Base-by-base conservation (phyloP, 2,329 filamentous ascomycete species). In the Talaromyces sp. region DNA sequence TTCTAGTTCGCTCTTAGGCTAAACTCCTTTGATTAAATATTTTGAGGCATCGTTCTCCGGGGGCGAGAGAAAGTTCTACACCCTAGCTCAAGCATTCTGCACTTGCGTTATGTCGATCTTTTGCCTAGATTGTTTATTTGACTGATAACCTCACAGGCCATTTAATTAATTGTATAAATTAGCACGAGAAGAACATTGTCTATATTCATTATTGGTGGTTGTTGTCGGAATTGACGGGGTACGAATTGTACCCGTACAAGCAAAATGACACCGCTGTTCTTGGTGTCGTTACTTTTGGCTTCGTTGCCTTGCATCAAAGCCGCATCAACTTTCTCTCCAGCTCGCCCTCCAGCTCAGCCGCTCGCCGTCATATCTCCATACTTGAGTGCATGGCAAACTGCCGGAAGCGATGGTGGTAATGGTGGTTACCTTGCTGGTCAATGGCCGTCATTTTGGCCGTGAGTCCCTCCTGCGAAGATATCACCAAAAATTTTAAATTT, bases 321-420 rank as follows among this genome's bases (percentile, higher is more conserved):
- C 6, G 58, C 62, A 22, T 89, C 87, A 10, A 86, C 81, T 1
- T 91, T 90, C 72, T 81, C 78, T 41, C 89, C 89, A 39, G 84
- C 86, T 41, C 83, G 87, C 7, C 89, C 89, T 49, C 89, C 89
- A 17, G 84, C 89, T 1, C 81, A 90, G 33, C 90, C 91, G 13
- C 77, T 94, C 39, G 90, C 90, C 50, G 90, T 93, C 52, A 87
- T 86, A 67, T 89, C 87, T 10, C 91, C 91, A 0, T 94, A 93
- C 70, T 77, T 93, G 17, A 92, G 86, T 73, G 85, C 87, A 15
- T 92, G 89, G 89, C 81, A 89, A 49, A 78, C 85, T 65, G 87
- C 84, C 10, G 88, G 87, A 1, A 85, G 80, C 33, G 82, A 87
- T 73, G 86, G 84, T 25, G 84, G 85, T 10, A 86, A 89, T 71